Conservation (phyloP, 2,329 filamentous ascomycete genomes). For the Alternaria postmessia region DNA sequence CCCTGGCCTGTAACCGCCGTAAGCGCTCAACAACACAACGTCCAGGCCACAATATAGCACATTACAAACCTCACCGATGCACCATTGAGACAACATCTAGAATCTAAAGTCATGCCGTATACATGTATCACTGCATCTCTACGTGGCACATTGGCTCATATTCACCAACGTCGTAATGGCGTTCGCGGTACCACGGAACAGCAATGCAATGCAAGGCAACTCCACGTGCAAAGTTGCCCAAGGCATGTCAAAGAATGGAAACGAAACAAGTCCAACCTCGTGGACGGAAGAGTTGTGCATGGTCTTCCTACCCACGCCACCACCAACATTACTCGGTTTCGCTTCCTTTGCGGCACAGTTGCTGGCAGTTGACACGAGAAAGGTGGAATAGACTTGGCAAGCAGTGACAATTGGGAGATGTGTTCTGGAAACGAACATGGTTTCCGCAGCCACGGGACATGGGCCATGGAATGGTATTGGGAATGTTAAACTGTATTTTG, state of each 20-base stretch:
- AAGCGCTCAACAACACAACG: background rate
- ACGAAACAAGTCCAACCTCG: background rate
- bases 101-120: background rate
- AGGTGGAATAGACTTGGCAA: background rate
- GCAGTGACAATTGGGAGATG: background rate
- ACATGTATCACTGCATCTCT: background rate
- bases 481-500: background rate
- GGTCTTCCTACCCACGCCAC: background rate
- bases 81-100: too few relatives aligned
- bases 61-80: background rate
- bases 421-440: background rate
- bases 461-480: background rate
- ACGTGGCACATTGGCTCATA: background rate
- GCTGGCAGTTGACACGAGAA: background rate
- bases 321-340: slow-evolving; percentile 4
- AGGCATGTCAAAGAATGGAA: background rate
- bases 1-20: background rate
- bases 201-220: slow-evolving; percentile 4
- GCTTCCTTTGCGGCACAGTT: slow-evolving; percentile 4
- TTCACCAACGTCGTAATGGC: background rate
- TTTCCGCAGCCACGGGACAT: background rate
- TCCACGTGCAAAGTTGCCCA: background rate
- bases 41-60: background rate
- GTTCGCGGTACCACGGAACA: background rate
- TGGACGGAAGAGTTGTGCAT: slow-evolving; percentile 1